Evolutionary conservation across 78 protist species (phyloP).

Genomic region (Polysphondylium violaceum): DNA sequence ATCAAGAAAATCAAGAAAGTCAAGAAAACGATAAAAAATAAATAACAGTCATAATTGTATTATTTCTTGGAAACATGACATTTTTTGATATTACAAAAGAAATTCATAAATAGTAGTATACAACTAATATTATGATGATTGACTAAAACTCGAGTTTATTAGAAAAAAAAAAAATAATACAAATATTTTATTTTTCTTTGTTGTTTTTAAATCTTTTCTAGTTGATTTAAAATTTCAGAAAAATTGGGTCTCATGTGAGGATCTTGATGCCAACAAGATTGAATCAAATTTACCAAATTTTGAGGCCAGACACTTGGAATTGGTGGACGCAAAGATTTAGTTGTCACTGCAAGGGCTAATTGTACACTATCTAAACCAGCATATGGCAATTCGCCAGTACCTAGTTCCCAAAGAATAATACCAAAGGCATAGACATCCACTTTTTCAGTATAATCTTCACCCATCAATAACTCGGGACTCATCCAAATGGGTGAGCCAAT

Average conservation of each 20-base stretch:
- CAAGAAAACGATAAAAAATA: too few species aligned
- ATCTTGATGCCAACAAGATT: constrained; percentile 74
- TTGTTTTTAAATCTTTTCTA: constrained; percentile 23
- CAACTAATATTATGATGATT: too few species aligned
- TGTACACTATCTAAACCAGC: constrained; percentile 57
- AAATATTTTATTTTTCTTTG: background rate
- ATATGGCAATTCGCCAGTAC: constrained; percentile 84
- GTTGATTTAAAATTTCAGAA: constrained; percentile 19
- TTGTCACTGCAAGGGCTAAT: constrained; percentile 64
- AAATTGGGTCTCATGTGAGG: constrained; percentile 66
- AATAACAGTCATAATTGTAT: too few species aligned
- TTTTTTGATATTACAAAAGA: too few species aligned
- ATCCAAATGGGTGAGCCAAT: constrained; percentile 84
- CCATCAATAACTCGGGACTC: constrained; percentile 74
- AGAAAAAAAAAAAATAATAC: too few species aligned
- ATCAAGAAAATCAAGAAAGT: too few species aligned
- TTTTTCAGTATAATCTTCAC: constrained; percentile 77
- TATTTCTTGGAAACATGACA: too few species aligned
- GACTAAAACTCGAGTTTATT: too few species aligned
- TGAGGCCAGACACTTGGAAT: constrained; percentile 59
- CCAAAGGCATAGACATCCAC: constrained; percentile 78
- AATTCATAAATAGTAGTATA: too few species aligned
- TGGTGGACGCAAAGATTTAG: constrained; percentile 61
- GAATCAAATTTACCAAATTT: constrained; percentile 33
- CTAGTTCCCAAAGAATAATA: constrained; percentile 89